Conservation (phyloP, 768 basidiomycete species). For the Psilocybe sp. region DNA sequence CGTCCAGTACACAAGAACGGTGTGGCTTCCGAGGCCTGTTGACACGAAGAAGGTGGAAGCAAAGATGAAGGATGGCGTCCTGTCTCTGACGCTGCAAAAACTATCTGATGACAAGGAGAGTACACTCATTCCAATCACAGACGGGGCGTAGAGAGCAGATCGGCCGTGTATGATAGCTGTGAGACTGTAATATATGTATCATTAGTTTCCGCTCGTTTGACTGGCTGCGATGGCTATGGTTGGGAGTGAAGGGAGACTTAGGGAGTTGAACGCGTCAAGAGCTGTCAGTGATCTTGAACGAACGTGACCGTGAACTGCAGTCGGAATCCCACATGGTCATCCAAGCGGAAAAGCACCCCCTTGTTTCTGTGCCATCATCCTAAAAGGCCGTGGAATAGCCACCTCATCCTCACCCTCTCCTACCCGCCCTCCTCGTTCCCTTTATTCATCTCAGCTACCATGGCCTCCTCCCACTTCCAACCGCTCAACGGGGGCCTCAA, state of each 20-base stretch:
- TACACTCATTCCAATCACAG: constrained; percentile 41
- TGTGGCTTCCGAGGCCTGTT: constrained; percentile 67
- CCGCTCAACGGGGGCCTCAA: constrained; percentile 1
- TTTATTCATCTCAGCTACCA: constrained; percentile 8
- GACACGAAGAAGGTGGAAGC: constrained; percentile 58
- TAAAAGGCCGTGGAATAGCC: constrained; percentile 2
- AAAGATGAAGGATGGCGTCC: constrained; percentile 66
- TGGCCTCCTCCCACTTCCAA: constrained; percentile 9
- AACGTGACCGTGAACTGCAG: constrained; percentile 25
- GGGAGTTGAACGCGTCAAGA: not conserved
- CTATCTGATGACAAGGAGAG: constrained; percentile 50
- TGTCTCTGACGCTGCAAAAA: constrained; percentile 61
- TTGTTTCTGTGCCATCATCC: constrained; percentile 1
- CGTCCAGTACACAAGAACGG: constrained; percentile 61
- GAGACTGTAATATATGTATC: not conserved
- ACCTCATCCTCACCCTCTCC: not conserved
- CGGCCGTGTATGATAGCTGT: not conserved
- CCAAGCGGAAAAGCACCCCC: not conserved
- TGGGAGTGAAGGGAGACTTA: not conserved
- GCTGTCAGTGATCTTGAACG: not conserved
- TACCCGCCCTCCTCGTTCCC: constrained; percentile 1
- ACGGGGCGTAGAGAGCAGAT: not conserved
- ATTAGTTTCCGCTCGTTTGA: not conserved
- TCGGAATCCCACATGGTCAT: constrained; percentile 16
- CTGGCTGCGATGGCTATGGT: not conserved